These are phyloP conservation scores for Ceratobasidium sp. DNA, from an alignment of 1,284 basidiomycete genomes.

Conservation along the genomic window DNA sequence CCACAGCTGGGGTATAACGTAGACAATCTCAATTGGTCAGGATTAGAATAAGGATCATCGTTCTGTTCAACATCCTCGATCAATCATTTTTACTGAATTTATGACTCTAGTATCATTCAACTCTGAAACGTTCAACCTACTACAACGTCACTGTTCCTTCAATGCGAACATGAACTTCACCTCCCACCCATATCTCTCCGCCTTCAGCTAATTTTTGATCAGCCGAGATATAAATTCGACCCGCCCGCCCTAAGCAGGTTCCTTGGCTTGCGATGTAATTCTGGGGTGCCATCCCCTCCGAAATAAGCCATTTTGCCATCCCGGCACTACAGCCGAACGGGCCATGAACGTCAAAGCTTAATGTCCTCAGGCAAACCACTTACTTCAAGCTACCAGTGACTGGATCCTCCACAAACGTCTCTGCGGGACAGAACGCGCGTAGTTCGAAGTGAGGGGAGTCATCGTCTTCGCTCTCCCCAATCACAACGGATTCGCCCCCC, in stretches of 20 bases:
- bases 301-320: slow-evolving; percentile 24
- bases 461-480: neutral
- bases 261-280: slow-evolving; percentile 15
- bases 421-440: slow-evolving; percentile 9
- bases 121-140: neutral
- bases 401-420: slow-evolving; percentile 13
- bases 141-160: slow-evolving; percentile 5
- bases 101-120: neutral
- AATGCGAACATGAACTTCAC: neutral
- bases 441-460: slow-evolving; percentile 9
- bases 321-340: neutral
- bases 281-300: slow-evolving; percentile 7
- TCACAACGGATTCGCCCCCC: neutral
- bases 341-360: neutral
- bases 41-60: no score
- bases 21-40: no score
- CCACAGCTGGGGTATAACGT: no score
- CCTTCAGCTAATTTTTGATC: neutral
- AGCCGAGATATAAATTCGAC: slow-evolving; percentile 3
- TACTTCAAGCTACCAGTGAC: slow-evolving; percentile 20
- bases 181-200: slow-evolving; percentile 13
- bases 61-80: no score
- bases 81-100: no score
- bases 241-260: slow-evolving; percentile 10
- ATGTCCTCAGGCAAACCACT: neutral